Percentiles rank a stretch among this genome's conserved stretches.
phyloP scores from a whole-genome alignment of 371 early-diverging fungal species.

The Mucor circinelloides region DNA sequence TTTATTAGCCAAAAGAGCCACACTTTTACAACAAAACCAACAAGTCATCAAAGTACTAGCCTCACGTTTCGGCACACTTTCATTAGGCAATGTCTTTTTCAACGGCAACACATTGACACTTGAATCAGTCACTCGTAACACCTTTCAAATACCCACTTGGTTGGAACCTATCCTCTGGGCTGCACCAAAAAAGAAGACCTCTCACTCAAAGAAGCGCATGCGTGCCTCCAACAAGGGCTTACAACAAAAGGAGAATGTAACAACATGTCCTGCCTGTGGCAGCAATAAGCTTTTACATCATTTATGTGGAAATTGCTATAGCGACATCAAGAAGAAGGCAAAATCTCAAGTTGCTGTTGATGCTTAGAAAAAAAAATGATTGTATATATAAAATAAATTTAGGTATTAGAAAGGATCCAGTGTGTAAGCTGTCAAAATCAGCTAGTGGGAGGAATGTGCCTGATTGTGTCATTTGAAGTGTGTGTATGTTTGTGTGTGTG shows the following conservation, averaged over 20 bases:
- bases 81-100: not conserved
- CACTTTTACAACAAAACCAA: not conserved
- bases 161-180: constrained; percentile 70
- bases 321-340: constrained; percentile 57
- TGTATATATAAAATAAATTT: constrained; percentile 7
- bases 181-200: constrained; percentile 87
- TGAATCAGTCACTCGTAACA: constrained; percentile 16
- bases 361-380: not conserved
- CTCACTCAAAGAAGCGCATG: constrained; percentile 87
- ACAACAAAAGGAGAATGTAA: constrained; percentile 72
- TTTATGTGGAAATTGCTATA: constrained; percentile 77
- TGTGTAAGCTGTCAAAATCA: not conserved
- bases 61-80: constrained; percentile 20
- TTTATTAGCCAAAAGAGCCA: constrained; percentile 3
- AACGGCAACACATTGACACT: not conserved
- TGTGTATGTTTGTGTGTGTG: not conserved
- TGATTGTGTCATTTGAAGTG: not conserved
- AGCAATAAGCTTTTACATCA: constrained; percentile 75
- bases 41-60: constrained; percentile 6
- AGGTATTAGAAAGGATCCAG: constrained; percentile 1
- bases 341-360: constrained; percentile 15
- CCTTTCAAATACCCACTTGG: constrained; percentile 50
- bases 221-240: constrained; percentile 81
- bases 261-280: constrained; percentile 76
- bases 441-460: not conserved